Percentiles rank a stretch among this genome's conserved stretches.
phyloP scores from a whole-genome alignment of 2,329 filamentous ascomycete species.

The Hypoxylon sp. region DNA sequence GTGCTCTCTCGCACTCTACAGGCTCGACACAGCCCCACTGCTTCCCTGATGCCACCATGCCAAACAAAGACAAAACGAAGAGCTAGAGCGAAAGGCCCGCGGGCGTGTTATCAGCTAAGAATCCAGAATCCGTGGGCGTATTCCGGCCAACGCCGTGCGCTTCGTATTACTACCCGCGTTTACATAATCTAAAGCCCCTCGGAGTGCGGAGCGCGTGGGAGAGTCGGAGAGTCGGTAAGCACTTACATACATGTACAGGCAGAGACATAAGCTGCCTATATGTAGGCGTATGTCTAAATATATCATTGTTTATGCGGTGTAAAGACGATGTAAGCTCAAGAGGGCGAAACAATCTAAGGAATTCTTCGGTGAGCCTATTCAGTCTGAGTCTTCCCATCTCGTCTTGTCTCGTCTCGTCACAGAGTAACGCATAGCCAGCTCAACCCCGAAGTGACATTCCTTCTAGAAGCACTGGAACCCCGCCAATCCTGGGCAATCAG shows the following conservation, averaged over 20 bases:
- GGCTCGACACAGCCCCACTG: constrained; percentile 40
- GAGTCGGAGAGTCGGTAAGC: constrained; percentile 32
- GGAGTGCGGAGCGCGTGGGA: not conserved
- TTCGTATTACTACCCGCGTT: constrained; percentile 34
- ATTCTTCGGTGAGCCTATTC: not conserved
- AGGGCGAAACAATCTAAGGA: constrained; percentile 7
- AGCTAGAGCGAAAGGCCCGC: constrained; percentile 37
- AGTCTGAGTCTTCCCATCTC: not conserved
- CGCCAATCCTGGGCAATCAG: constrained; percentile 10
- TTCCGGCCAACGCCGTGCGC: constrained; percentile 33
- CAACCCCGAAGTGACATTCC: constrained; percentile 19
- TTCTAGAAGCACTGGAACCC: constrained; percentile 38
- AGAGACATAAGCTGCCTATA: too few species aligned
- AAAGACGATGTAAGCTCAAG: constrained; percentile 16
- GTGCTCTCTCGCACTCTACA: constrained; percentile 22
- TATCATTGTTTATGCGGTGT: constrained; percentile 36
- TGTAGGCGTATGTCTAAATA: too few species aligned
- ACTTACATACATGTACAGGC: too few species aligned
- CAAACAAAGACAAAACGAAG: constrained; percentile 30
- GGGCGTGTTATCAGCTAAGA: constrained; percentile 20
- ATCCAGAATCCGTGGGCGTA: constrained; percentile 17
- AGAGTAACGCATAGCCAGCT: not conserved
- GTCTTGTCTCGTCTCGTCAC: not conserved
- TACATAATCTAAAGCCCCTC: constrained; percentile 20
- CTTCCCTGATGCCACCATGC: constrained; percentile 42